Evolutionary conservation across 495 filamentous ascomycete genomes (phyloP), one percentile per base, ranked within the genome.

Genomic region (Polyplosphaeria fusca): DNA sequence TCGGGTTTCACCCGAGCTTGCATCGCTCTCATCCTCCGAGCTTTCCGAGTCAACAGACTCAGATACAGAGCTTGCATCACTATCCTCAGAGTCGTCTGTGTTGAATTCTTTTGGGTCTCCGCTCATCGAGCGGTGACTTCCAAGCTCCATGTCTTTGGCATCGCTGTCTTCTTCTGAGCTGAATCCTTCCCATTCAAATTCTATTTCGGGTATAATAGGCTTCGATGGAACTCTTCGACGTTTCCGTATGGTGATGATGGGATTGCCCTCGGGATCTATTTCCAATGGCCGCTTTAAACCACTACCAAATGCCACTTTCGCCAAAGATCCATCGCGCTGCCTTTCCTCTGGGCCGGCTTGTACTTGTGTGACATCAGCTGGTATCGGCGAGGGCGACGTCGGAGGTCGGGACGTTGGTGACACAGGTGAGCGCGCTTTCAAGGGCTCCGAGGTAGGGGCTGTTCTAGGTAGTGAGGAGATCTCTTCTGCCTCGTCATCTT

Each of bases 211-310:
- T 12, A 49, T 23, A 14, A 54, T 26, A 7, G 39, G 18, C 43
- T 47, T 54, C 19, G 46, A 46, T 42, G 60, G 61, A 1, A 35
- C 25, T 50, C 68, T 70, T 47, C 41, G 40, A 19, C 68, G 41
- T 49, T 71, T 73, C 40, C 70, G 60, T 48, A 88, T 95, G 58
- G 86, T 86, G 47, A 97, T 79, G 12, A 94, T 71, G 1, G 91
- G 93, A 32, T 80, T 83, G 4, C 91, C 91, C 44, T 82, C 81
- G 13, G 85, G 78, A 57, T 89, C 89, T 5, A 86, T 42, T 26
- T 95, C 88, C 18, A 97, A 75, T 14, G 91, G 87, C 43, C 91
- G 81, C 67, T 96, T 97, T 45, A 98, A 69, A 7, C 93, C 93
- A 64, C 83, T 86, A 27, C 93, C 93, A 57, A 83, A 71, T 7